Conservation (phyloP, 805 yeast genomes). For the Metschnikowia similis region DNA sequence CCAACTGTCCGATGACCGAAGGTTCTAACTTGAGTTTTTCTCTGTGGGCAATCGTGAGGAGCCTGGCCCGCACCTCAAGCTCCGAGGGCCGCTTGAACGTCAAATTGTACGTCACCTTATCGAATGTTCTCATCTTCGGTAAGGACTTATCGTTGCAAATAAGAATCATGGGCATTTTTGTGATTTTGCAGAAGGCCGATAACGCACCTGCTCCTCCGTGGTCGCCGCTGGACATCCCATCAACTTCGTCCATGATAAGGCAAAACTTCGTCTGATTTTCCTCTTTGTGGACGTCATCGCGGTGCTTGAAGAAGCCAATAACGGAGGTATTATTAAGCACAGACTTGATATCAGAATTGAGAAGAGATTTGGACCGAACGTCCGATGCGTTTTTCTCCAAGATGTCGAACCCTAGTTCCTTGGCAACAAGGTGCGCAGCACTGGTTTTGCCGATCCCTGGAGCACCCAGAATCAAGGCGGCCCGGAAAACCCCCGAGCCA, state of each 20-base stretch:
- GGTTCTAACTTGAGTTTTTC: constrained; percentile 82
- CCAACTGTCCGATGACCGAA: constrained; percentile 75
- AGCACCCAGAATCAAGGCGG: constrained; percentile 83
- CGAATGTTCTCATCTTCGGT: constrained; percentile 96
- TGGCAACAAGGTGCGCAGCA: constrained; percentile 72
- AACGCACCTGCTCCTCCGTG: constrained; percentile 97
- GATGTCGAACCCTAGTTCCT: constrained; percentile 64
- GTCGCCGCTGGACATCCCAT: constrained; percentile 99
- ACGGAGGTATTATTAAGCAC: constrained; percentile 80
- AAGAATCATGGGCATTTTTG: constrained; percentile 84
- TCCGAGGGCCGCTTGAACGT: constrained; percentile 89
- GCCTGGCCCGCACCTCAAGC: constrained; percentile 70
- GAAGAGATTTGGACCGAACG: constrained; percentile 76
- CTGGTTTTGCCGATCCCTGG: constrained; percentile 86
- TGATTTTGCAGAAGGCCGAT: constrained; percentile 78
- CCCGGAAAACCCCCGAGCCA: constrained; percentile 68
- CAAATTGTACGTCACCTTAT: constrained; percentile 70
- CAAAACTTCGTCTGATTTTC: constrained; percentile 59
- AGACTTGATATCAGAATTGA: constrained; percentile 64
- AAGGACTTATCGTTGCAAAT: constrained; percentile 90
- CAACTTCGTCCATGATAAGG: constrained; percentile 97
- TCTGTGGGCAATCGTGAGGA: constrained; percentile 85
- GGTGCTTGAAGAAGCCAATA: constrained; percentile 61
- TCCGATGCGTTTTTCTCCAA: constrained; percentile 84
- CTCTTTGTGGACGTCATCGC: constrained; percentile 22